A percentile compares a stretch with the other conserved stretches of the same genome.
Conservation (phyloP, 2,329 filamentous ascomycete genomes). For the Cladosporium sp. region DNA sequence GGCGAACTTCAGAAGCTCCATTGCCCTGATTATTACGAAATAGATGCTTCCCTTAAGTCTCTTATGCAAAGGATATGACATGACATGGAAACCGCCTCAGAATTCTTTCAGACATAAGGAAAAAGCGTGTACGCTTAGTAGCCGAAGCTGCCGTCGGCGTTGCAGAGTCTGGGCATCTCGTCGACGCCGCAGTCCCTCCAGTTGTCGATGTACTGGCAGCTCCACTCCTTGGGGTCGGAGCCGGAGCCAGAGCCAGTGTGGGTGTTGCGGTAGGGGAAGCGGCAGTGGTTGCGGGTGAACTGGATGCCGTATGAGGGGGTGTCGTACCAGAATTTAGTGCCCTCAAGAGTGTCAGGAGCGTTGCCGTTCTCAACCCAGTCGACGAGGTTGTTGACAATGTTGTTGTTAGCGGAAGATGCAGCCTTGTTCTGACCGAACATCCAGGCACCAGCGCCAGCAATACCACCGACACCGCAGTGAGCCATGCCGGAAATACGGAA, state of each 20-base stretch:
- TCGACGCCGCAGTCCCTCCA: conserved; percentile 26
- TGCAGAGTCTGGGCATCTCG: conserved; percentile 11
- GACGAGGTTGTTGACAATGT: conserved; percentile 46
- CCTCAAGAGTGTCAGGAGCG: conserved; percentile 33
- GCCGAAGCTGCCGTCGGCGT: conserved; percentile 12
- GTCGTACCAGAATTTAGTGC: conserved; percentile 45
- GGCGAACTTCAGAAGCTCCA: not conserved
- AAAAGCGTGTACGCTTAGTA: conserved; percentile 2
- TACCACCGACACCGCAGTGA: conserved; percentile 46
- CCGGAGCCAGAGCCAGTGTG: conserved; percentile 35
- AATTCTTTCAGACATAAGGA: not conserved
- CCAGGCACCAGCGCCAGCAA: conserved; percentile 38
- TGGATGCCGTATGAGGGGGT: conserved; percentile 37
- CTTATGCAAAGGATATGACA: not conserved
- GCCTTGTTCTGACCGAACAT: conserved; percentile 37
- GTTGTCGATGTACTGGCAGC: conserved; percentile 29
- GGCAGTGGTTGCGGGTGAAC: conserved; percentile 46
- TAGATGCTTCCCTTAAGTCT: not conserved
- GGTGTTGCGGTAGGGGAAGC: conserved; percentile 30
- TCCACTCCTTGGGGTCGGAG: conserved; percentile 34
- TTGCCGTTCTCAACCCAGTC: conserved; percentile 32
- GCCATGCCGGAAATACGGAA: conserved; percentile 52
- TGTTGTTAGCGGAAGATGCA: conserved; percentile 33
- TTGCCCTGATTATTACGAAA: not conserved
- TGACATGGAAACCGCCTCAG: not conserved